These are phyloP conservation scores for Corinectria fuckeliana DNA, from an alignment of 2,329 filamentous ascomycete species.

Conservation along the genomic window DNA sequence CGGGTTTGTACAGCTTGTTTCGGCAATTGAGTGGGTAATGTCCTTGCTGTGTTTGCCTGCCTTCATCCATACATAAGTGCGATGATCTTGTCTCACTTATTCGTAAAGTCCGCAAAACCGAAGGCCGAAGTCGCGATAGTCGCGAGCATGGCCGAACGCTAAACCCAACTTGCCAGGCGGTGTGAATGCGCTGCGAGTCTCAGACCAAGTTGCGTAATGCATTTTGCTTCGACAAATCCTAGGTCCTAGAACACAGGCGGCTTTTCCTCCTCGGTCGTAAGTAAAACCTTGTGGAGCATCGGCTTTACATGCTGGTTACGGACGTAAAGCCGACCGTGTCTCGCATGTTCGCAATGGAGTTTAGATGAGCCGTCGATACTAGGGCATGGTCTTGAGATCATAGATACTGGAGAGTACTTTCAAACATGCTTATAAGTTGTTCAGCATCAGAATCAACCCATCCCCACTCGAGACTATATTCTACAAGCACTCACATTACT, in stretches of 20 bases:
- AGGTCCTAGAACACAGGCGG: too few relatives aligned
- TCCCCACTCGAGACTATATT: not conserved
- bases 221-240: not conserved
- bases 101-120: not conserved
- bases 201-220: not conserved
- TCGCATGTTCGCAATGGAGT: not conserved
- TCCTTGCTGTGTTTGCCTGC: not conserved
- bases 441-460: not conserved
- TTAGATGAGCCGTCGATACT: not conserved
- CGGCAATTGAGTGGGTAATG: not conserved
- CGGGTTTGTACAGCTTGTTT: not conserved
- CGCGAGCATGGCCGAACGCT: not conserved
- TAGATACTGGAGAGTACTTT: not conserved
- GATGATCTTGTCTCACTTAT: not conserved
- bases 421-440: not conserved
- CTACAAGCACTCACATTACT: not conserved
- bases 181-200: too few relatives aligned
- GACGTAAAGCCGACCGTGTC: not conserved
- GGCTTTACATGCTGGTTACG: not conserved
- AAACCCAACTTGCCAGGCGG: not conserved
- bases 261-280: not conserved
- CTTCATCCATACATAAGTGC: not conserved
- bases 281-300: not conserved
- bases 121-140: not conserved
- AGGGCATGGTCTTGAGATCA: not conserved